A percentile compares a stretch with the other conserved stretches of the same genome.
Evolutionary conservation across 148 eudicot species (phyloP).

Genomic region (Pharnaceum exiguum): DNA sequence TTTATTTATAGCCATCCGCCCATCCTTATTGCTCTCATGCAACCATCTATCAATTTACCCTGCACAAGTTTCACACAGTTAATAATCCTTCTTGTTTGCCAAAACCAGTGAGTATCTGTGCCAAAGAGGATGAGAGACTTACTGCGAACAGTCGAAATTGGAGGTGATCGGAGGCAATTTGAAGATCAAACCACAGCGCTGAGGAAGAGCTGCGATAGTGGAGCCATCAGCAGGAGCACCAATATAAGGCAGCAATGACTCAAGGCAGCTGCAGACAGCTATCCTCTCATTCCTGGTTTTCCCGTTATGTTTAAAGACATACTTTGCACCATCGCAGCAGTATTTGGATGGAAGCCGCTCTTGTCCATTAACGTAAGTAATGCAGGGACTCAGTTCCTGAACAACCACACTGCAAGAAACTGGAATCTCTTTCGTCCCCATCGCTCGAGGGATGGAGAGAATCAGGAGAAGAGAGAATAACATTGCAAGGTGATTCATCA

Average conservation of each 20-base stretch:
- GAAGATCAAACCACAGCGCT: conserved; percentile 9
- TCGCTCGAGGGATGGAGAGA: neutral
- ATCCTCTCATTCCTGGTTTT: conserved; percentile 1
- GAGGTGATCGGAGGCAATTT: conserved; percentile 13
- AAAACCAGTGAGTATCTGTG: too few relatives aligned
- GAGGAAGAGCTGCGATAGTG: conserved; percentile 11
- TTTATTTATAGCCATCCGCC: too few relatives aligned
- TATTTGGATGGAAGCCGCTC: conserved; percentile 3
- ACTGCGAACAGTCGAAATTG: conserved; percentile 22
- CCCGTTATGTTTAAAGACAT: neutral
- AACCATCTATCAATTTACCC: conserved; percentile 15
- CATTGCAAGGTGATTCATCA: conserved; percentile 2
- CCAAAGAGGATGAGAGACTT: neutral
- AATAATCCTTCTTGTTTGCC: neutral
- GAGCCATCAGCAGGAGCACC: conserved; percentile 1
- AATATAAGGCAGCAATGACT: conserved; percentile 13
- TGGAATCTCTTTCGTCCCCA: neutral
- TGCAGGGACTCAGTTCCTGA: conserved; percentile 17
- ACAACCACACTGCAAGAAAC: conserved; percentile 13
- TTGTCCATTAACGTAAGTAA: conserved; percentile 13
- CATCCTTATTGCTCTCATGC: too few relatives aligned
- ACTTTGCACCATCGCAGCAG: conserved; percentile 19
- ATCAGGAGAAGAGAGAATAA: conserved; percentile 4
- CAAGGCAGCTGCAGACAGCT: conserved; percentile 19
- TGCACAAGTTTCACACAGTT: conserved; percentile 6